phyloP scores from a whole-genome alignment of 306 rosid species.

The Casuarina cunninghamiana region DNA sequence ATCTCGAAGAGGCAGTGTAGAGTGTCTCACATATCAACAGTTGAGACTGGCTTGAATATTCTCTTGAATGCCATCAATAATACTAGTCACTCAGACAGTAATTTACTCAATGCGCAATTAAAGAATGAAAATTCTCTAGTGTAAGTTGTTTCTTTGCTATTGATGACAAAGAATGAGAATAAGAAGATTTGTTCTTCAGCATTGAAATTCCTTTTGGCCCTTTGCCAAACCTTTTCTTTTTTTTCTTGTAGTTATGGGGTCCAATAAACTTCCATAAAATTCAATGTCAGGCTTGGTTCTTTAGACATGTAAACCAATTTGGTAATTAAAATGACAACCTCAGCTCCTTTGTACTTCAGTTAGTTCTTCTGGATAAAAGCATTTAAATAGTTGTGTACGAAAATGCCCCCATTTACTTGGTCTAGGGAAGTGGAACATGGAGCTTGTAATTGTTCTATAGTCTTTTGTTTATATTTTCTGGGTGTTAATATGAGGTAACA shows the following conservation, averaged over 20 bases:
- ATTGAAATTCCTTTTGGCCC: neutral
- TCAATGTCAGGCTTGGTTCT: neutral
- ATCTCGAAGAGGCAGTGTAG: slow-evolving; percentile 32
- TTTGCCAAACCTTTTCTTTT: neutral
- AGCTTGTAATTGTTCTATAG: neutral
- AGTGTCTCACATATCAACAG: slow-evolving; percentile 23
- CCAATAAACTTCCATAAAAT: neutral
- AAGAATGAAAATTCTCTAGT: slow-evolving; percentile 18
- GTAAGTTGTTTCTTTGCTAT: slow-evolving; percentile 28
- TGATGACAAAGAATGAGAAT: neutral
- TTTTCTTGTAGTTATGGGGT: neutral
- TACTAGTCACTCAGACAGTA: slow-evolving; percentile 28
- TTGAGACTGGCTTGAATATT: slow-evolving; percentile 30
- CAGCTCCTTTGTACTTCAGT: neutral
- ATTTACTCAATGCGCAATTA: slow-evolving; percentile 20
- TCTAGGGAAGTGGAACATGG: neutral
- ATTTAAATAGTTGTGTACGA: neutral
- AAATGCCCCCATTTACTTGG: neutral
- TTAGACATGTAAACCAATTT: neutral
- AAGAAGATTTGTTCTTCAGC: neutral
- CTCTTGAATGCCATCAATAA: slow-evolving; percentile 9
- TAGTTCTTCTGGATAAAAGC: neutral
- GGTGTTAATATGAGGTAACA: neutral
- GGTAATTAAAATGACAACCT: neutral
- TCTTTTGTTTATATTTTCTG: neutral